Base-by-base conservation (phyloP, 2,329 filamentous ascomycete species). In the Ceratocystiopsis sp. region DNA sequence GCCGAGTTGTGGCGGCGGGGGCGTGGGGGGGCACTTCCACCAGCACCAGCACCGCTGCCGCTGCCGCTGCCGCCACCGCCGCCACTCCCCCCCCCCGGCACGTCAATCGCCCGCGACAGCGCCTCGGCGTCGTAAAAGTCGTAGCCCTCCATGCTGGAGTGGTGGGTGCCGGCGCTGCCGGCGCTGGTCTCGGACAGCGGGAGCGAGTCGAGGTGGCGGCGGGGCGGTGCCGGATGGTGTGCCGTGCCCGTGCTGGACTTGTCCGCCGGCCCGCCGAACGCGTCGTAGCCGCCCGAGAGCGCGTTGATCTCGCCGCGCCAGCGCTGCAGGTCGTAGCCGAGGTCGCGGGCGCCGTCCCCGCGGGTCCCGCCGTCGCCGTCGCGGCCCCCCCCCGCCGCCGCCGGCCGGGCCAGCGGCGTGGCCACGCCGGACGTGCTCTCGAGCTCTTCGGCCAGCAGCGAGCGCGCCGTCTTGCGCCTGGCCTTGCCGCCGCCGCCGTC, bases 71-170 rank as follows among this genome's bases (percentile, higher is more conserved):
- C 4, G 33, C 33, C 15, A 11, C 33, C 33, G 21, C 8, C 8
- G 21, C 21, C 21, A 21, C 15, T 17, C 4, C 29, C 32, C 3
- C 38, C 7, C 64, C 54, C 10, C 10, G 66, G 69, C 41, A 75
- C 67, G 46, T 76, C 69, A 39, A 75, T 69, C 8, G 68, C 69
- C 38, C 61, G 61, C 40, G 60, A 59, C 44, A 69, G 56, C 25
- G 63, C 67, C n/a, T 74, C 73, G 25, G 73, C 60, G 51, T 74
- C 75, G 52, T 78, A 78, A 52, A 79, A 79, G 54, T 79, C 75
- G 51, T 79, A 78, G 1, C 75, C 75, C 49, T 78, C 74, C 2
- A 68, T 72, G 52, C 62, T 69, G 13, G 68, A 70, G n/a, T 59
- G 50, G 18, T 68, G 64, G 7, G 66, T 64, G 35, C 52, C 50